Evolutionary conservation across 345 rosid species (phyloP).

Genomic region (Erodium maritimum): DNA sequence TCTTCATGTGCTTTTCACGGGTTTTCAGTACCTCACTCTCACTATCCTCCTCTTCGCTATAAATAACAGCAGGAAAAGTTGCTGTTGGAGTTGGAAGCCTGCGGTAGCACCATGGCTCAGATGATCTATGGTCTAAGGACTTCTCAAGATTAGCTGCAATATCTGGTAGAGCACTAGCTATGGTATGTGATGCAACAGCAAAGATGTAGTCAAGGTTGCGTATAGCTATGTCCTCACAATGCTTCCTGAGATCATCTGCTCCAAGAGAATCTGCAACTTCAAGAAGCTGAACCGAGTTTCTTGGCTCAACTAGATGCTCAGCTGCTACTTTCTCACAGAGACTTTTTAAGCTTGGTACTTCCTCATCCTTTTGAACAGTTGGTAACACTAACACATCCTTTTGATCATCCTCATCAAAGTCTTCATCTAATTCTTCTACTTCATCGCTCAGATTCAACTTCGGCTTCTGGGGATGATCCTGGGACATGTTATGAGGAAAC

Average conservation of each 20-base stretch:
- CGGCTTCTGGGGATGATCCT: constrained; percentile 20
- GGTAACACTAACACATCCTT: too few species aligned
- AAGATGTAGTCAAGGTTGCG: constrained; percentile 82
- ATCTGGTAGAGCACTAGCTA: constrained; percentile 60
- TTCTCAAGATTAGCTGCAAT: constrained; percentile 74
- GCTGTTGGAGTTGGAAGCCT: constrained; percentile 88
- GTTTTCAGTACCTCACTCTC: constrained; percentile 52
- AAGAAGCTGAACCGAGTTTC: constrained; percentile 79
- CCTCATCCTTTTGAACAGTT: constrained; percentile 16
- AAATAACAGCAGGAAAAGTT: constrained; percentile 56
- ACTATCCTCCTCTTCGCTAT: constrained; percentile 73
- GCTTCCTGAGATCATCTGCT: constrained; percentile 70
- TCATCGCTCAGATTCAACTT: constrained; percentile 24
- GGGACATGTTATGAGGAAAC: constrained; percentile 25
- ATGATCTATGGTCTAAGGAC: constrained; percentile 62
- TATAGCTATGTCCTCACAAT: constrained; percentile 81
- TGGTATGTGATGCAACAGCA: constrained; percentile 49
- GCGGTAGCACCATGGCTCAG: constrained; percentile 77
- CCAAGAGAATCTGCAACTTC: constrained; percentile 94
- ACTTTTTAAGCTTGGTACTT: constrained; percentile 62
- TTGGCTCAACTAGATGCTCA: constrained; percentile 75
- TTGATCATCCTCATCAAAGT: constrained; percentile 22
- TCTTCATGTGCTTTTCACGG: constrained; percentile 34
- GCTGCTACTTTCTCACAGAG: constrained; percentile 91
- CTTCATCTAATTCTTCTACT: constrained; percentile 49